A percentile compares a stretch with the other conserved stretches of the same genome.
These are phyloP conservation scores for Beauveria sp. DNA, from an alignment of 2,329 filamentous ascomycete genomes.

Conservation along the genomic window DNA sequence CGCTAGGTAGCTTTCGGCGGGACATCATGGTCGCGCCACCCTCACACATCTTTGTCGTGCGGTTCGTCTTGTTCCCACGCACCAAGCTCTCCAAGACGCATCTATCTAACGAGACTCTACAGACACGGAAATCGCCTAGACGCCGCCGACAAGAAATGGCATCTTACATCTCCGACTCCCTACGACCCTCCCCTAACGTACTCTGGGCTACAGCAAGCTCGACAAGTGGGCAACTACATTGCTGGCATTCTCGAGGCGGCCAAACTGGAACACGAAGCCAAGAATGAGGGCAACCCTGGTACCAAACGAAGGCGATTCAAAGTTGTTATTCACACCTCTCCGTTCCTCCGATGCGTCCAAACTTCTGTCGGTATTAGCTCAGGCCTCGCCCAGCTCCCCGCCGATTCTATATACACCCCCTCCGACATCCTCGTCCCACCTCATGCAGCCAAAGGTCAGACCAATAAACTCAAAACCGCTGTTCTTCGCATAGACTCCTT, in stretches of 20 bases:
- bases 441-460: slow-evolving; percentile 18
- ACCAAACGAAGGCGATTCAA: slow-evolving; percentile 56
- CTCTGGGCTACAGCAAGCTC: slow-evolving; percentile 83
- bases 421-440: slow-evolving; percentile 28
- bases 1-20: not conserved
- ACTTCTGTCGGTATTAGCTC: slow-evolving; percentile 83
- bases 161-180: slow-evolving; percentile 82
- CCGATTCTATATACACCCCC: slow-evolving; percentile 25
- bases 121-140: slow-evolving; percentile 92
- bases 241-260: slow-evolving; percentile 58
- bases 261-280: slow-evolving; percentile 35
- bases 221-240: slow-evolving; percentile 74
- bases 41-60: slow-evolving; percentile 37
- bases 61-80: slow-evolving; percentile 23
- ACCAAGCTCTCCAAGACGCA: not conserved
- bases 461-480: slow-evolving; percentile 41
- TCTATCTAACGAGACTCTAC: not conserved
- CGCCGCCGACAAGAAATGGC: slow-evolving; percentile 91
- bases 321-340: slow-evolving; percentile 86
- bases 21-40: slow-evolving; percentile 33
- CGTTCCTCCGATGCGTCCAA: slow-evolving; percentile 86
- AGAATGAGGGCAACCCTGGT: slow-evolving; percentile 15
- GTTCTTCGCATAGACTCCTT: slow-evolving; percentile 82
- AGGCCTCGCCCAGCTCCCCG: slow-evolving; percentile 59
- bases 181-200: slow-evolving; percentile 96